A percentile compares a stretch with the other conserved stretches of the same genome.
phyloP scores from a whole-genome alignment of 1,139 yeast genomes.

The Geotrichum aggregatum region DNA sequence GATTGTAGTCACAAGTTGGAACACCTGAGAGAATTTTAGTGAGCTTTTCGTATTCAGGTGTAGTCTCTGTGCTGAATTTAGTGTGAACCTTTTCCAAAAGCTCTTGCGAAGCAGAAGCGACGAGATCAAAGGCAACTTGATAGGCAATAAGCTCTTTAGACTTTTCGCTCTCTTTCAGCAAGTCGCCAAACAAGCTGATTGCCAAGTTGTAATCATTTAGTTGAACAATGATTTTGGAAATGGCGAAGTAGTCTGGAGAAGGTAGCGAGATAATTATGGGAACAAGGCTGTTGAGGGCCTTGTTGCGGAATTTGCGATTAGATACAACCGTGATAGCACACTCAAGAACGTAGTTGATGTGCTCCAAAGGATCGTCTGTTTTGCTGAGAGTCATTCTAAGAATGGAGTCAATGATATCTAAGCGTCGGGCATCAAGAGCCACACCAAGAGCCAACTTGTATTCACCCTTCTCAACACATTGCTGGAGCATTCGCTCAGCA shows the following conservation, averaged over 20 bases:
- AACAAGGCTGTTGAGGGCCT: conserved; percentile 61
- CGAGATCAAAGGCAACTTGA: conserved; percentile 94
- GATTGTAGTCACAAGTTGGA: conserved; percentile 90
- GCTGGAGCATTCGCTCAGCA: conserved; percentile 81
- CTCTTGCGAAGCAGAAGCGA: conserved; percentile 89
- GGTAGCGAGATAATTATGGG: conserved; percentile 54
- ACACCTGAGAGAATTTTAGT: conserved; percentile 79
- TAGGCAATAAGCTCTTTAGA: conserved; percentile 58
- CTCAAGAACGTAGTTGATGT: conserved; percentile 71
- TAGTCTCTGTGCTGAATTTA: conserved; percentile 41
- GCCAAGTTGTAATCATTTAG: conserved; percentile 75
- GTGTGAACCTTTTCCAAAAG: conserved; percentile 59
- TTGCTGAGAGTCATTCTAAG: conserved; percentile 45
- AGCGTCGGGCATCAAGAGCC: conserved; percentile 79
- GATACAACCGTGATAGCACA: conserved; percentile 67
- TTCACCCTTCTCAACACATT: conserved; percentile 70
- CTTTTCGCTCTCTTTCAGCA: conserved; percentile 42
- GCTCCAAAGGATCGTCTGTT: conserved; percentile 43
- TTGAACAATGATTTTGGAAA: conserved; percentile 84
- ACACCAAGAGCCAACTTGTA: conserved; percentile 83
- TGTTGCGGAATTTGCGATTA: conserved; percentile 60
- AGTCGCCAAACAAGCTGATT: conserved; percentile 57
- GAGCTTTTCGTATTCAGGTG: conserved; percentile 43
- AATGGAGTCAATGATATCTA: conserved; percentile 71
- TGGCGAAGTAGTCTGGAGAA: conserved; percentile 68